A percentile compares a stretch with the other conserved stretches of the same genome.
Conservation (phyloP, 2,329 filamentous ascomycete genomes). For the Blumeria graminis region DNA sequence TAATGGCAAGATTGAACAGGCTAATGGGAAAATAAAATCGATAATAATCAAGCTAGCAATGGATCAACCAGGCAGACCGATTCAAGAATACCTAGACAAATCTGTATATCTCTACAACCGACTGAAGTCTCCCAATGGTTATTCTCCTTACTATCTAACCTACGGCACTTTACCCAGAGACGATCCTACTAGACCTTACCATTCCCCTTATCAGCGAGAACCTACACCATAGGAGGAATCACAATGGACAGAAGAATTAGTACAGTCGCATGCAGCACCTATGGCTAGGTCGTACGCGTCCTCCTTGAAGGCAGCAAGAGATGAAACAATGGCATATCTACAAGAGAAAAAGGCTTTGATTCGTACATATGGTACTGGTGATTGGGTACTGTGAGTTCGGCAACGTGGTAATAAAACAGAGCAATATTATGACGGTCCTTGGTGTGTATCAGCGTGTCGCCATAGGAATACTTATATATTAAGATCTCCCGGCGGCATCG, state of each 20-base stretch:
- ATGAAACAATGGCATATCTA: not conserved
- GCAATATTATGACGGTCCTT: too few relatives aligned
- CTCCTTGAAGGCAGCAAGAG: conserved; percentile 1
- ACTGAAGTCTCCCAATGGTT: conserved; percentile 2
- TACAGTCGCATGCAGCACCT: conserved; percentile 1
- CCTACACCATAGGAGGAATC: not conserved
- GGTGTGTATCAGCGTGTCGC: too few relatives aligned
- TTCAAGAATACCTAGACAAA: conserved; percentile 1
- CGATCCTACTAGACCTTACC: not conserved
- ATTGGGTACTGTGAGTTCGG: not conserved
- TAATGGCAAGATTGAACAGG: conserved; percentile 2
- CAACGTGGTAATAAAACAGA: too few relatives aligned
- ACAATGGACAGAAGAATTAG: not conserved
- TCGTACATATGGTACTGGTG: not conserved
- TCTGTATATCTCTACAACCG: not conserved
- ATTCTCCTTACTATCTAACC: conserved; percentile 1
- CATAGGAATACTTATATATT: too few relatives aligned
- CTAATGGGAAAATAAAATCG: conserved; percentile 1
- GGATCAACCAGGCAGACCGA: conserved; percentile 1
- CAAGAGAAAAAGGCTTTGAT: not conserved
- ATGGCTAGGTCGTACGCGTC: not conserved
- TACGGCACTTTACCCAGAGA: not conserved
- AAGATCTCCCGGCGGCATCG: too few relatives aligned
- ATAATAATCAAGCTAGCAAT: conserved; percentile 2
- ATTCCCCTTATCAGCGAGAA: conserved; percentile 1